Evolutionary conservation across 225 moss, liverwort and hornwort genomes (phyloP).

Genomic region (Antitrichia curtipendula): DNA sequence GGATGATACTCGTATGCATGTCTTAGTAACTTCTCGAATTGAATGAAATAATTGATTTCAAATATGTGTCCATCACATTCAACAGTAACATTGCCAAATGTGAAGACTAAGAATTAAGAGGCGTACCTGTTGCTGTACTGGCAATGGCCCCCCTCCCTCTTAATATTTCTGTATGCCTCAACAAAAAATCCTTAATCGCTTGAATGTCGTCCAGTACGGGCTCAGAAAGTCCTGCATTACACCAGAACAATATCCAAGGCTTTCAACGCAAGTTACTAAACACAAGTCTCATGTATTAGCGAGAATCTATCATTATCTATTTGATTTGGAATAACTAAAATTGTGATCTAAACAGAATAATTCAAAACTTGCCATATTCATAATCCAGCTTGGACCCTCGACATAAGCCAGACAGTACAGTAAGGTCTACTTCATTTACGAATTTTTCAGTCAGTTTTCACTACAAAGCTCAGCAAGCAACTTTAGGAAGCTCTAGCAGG

Average conservation of each 20-base stretch:
- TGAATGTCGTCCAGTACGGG: slow-evolving; percentile 55
- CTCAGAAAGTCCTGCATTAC: slow-evolving; percentile 27
- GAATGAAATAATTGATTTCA: not conserved
- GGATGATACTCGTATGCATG: not conserved
- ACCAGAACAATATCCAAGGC: not conserved
- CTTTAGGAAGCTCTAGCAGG: too few relatives aligned
- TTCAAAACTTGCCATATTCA: not conserved
- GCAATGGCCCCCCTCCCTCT: slow-evolving; percentile 80
- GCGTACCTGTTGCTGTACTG: slow-evolving; percentile 40
- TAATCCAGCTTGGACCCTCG: not conserved
- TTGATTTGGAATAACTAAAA: not conserved
- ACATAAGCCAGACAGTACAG: not conserved
- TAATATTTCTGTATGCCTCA: slow-evolving; percentile 75
- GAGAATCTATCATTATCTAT: not conserved
- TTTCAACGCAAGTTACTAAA: not conserved
- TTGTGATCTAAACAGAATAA: not conserved
- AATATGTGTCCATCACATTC: not conserved
- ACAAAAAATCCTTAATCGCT: slow-evolving; percentile 77
- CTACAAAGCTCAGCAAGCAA: too few relatives aligned
- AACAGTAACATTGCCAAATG: not conserved
- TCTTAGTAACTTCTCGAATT: not conserved
- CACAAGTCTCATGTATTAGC: not conserved
- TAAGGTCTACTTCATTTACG: too few relatives aligned
- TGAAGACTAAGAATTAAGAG: not conserved
- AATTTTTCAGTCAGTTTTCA: too few relatives aligned